phyloP scores from a whole-genome alignment of 768 basidiomycete genomes.

The Mycena sanguinolenta region DNA sequence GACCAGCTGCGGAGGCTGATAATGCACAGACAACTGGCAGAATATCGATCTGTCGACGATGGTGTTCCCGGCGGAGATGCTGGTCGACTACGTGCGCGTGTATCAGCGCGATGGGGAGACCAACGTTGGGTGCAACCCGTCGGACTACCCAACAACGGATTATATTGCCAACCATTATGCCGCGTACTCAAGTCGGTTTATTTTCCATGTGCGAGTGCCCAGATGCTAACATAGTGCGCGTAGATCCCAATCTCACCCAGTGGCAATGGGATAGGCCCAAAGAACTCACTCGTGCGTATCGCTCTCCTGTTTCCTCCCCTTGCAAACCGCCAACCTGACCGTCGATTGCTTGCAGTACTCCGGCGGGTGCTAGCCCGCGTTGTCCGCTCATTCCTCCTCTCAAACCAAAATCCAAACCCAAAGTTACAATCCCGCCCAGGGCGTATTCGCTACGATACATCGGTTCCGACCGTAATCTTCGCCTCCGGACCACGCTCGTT shows the following conservation, averaged over 20 bases:
- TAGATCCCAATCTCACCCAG: slow-evolving; percentile 58
- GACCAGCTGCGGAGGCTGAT: background rate
- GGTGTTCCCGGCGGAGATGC: slow-evolving; percentile 78
- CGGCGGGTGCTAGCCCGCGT: slow-evolving; percentile 16
- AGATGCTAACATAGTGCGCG: background rate
- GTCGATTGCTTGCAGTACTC: slow-evolving; percentile 1
- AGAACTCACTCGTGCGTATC: slow-evolving; percentile 49
- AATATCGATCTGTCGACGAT: slow-evolving; percentile 65
- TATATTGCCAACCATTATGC: slow-evolving; percentile 70
- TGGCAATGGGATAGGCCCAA: slow-evolving; percentile 60
- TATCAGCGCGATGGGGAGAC: slow-evolving; percentile 73
- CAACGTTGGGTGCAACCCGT: slow-evolving; percentile 79
- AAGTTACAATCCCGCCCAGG: too few species aligned
- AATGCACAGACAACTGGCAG: slow-evolving; percentile 64
- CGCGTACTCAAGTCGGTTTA: slow-evolving; percentile 70
- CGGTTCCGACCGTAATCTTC: too few species aligned
- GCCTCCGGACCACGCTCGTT: too few species aligned
- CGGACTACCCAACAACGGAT: slow-evolving; percentile 72
- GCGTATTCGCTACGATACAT: too few species aligned
- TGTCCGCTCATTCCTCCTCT: background rate
- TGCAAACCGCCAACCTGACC: background rate
- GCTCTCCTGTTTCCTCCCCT: too few species aligned
- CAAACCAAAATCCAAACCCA: background rate
- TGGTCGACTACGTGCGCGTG: slow-evolving; percentile 85
- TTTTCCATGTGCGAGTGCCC: background rate